phyloP scores from a whole-genome alignment of 2,329 filamentous ascomycete genomes.

The Thelonectria discophora region DNA sequence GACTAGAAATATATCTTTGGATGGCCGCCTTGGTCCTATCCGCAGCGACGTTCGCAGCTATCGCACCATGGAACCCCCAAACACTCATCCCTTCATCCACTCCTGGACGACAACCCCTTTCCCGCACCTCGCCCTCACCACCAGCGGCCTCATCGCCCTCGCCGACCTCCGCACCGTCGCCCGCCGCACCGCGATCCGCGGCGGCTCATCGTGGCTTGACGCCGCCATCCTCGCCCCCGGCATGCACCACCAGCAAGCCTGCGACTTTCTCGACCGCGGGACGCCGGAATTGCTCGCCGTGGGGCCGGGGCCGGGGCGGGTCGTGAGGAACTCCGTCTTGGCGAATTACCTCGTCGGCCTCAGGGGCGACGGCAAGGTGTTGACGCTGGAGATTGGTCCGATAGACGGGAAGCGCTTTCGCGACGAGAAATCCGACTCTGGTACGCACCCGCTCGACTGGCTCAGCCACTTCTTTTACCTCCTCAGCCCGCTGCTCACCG shows the following conservation, averaged over 20 bases:
- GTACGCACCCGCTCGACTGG: constrained; percentile 50
- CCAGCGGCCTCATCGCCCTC: constrained; percentile 65
- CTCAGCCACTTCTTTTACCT: constrained; percentile 60
- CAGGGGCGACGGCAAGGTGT: constrained; percentile 31
- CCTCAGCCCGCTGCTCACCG: constrained; percentile 56
- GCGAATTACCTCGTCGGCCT: constrained; percentile 54
- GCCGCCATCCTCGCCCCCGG: constrained; percentile 67
- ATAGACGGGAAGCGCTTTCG: constrained; percentile 32
- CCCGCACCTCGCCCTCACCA: constrained; percentile 56
- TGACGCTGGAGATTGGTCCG: constrained; percentile 45
- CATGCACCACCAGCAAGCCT: constrained; percentile 67
- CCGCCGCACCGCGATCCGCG: constrained; percentile 63
- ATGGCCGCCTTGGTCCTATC: too few relatives aligned
- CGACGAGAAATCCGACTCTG: constrained; percentile 15
- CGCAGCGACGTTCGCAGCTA: too few relatives aligned
- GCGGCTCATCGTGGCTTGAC: constrained; percentile 66
- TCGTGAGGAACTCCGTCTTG: constrained; percentile 61
- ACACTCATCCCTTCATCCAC: constrained; percentile 43
- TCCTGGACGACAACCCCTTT: constrained; percentile 58
- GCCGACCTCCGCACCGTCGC: constrained; percentile 67
- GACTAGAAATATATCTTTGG: too few relatives aligned
- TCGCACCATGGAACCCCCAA: constrained; percentile 19
- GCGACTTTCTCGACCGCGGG: constrained; percentile 58
- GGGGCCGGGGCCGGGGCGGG: constrained; percentile 39
- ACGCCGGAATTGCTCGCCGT: constrained; percentile 45